Evolutionary conservation across 2,329 filamentous ascomycete species (phyloP), one percentile per base, ranked within the genome.

Genomic region (Colletotrichum trifolii): DNA sequence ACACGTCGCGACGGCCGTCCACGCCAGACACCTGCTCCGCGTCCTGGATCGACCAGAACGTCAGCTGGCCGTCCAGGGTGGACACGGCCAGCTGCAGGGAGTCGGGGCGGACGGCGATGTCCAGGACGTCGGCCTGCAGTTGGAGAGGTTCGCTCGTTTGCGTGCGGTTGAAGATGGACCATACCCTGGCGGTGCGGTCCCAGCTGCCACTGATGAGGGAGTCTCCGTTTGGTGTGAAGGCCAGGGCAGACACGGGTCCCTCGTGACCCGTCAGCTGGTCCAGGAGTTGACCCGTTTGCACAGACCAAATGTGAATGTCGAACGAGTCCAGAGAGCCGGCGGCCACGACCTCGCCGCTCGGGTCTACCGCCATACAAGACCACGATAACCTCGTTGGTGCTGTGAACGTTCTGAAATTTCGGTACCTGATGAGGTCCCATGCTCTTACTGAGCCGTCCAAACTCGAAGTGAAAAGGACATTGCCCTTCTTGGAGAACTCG

Each of bases 241-340:
- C 89, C 34, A 99, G 81, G 2, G 92, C 90, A 6, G 94, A 96
- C 2, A 99, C 91, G 0, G 96, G 96, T 0, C 95, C 96, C 79
- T 99, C 95, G 71, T 99, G 96, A 1, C 96, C 96, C 7, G 94
- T 87, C 33, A 99, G 83, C 69, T 91, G 91, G 75, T 99, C 96
- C 6, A 99, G 87, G 15, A 99, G 83, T 76, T 99, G 96, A 3
- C 96, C 96, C 1, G 95, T 99, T 75, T 99, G 96, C 4, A 99
- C 96, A 6, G 93, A 97, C 96, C 96, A 99, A 67, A 99, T 92
- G 78, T 99, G 94, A 55, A 99, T 93, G 73, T 98, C 95, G 70
- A 97, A 98, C 5, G 94, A 97, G 76, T 99, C 96, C 13, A 97
- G 85, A 2, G 95, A 98, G 2, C 95, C 96, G 9, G 96, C 96